A percentile compares a stretch with the other conserved stretches of the same genome.
phyloP scores from a whole-genome alignment of 139 green algal species.

The Zygnema cylindricum region DNA sequence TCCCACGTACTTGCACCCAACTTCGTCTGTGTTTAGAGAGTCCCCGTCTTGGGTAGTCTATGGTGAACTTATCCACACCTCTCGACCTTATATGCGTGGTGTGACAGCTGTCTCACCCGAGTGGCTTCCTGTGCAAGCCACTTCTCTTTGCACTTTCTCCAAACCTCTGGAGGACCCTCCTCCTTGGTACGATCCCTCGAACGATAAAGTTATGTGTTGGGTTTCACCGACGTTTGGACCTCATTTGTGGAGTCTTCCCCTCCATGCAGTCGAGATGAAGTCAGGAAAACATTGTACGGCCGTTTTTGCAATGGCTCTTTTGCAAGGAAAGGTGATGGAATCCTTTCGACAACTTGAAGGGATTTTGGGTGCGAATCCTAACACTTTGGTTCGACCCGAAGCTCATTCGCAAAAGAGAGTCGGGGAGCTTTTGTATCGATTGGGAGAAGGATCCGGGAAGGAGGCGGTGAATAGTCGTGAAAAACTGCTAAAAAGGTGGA shows the following conservation, averaged over 20 bases:
- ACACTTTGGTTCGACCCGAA: conserved; percentile 25
- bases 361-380: conserved; percentile 43
- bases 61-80: conserved; percentile 76
- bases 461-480: not conserved
- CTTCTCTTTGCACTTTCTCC: conserved; percentile 44
- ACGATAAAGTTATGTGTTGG: conserved; percentile 79
- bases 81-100: conserved; percentile 73
- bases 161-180: conserved; percentile 53
- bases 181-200: conserved; percentile 39
- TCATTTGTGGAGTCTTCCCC: conserved; percentile 84
- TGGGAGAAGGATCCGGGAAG: conserved; percentile 26
- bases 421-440: conserved; percentile 39
- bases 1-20: conserved; percentile 66
- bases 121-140: conserved; percentile 72
- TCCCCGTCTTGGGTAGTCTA: conserved; percentile 89
- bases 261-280: conserved; percentile 57
- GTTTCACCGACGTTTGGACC: conserved; percentile 76
- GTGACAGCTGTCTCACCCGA: conserved; percentile 90
- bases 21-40: conserved; percentile 74
- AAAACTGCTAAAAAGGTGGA: not conserved
- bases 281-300: conserved; percentile 63
- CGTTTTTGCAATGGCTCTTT: conserved; percentile 83
- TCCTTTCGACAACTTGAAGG: conserved; percentile 25
- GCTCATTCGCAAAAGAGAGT: conserved; percentile 41
- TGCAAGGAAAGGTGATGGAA: conserved; percentile 74